Conservation (phyloP, 345 rosid genomes). For the Ailanthus altissimus region DNA sequence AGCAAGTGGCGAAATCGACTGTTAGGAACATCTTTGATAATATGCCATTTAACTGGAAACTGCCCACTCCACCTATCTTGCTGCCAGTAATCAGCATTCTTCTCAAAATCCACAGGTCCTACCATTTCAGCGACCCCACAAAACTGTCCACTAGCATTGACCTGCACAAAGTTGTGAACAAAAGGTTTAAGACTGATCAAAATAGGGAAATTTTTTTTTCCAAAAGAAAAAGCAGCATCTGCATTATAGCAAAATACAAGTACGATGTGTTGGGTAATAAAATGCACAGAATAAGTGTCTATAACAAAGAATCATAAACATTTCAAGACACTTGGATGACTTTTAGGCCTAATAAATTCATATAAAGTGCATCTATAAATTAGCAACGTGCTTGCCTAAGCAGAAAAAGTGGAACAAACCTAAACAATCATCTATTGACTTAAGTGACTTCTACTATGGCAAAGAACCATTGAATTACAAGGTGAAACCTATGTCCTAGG, state of each 20-base stretch:
- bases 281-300: not conserved
- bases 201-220: not conserved
- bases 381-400: not conserved
- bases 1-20: conserved; percentile 63
- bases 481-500: not conserved
- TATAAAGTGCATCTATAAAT: not conserved
- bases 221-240: not conserved
- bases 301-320: conserved; percentile 1
- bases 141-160: conserved; percentile 79
- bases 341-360: not conserved
- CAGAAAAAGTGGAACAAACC: not conserved
- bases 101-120: conserved; percentile 73
- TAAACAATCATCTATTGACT: not conserved
- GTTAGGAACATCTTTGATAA: conserved; percentile 73
- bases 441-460: not conserved
- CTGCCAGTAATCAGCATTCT: conserved; percentile 69
- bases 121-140: conserved; percentile 78
- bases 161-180: conserved; percentile 38
- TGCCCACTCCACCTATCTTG: conserved; percentile 84
- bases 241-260: not conserved
- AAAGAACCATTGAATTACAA: not conserved
- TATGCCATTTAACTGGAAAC: conserved; percentile 75
- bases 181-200: not conserved
- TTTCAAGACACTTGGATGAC: not conserved
- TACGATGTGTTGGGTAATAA: not conserved